Conservation (phyloP, 305 asterid species). For the Fraxinus ornus region DNA sequence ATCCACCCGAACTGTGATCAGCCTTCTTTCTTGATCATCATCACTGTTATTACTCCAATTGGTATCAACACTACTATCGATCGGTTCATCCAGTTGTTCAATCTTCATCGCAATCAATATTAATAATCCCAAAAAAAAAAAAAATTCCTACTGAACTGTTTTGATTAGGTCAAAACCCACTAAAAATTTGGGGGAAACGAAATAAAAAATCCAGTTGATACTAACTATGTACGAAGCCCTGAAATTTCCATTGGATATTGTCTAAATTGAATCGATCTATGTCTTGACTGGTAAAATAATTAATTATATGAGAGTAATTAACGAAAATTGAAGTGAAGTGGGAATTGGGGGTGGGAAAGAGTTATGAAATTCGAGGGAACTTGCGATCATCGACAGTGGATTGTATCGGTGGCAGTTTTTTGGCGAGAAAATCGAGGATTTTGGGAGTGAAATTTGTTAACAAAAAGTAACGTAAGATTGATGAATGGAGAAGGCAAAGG, state of each 20-base stretch:
- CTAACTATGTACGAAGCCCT: background rate
- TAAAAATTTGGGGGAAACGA: conserved; percentile 9
- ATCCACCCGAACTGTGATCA: conserved; percentile 62
- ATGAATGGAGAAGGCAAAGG: background rate
- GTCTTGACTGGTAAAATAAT: background rate
- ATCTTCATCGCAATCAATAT: conserved; percentile 60
- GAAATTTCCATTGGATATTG: conserved; percentile 13
- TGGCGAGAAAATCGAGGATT: background rate
- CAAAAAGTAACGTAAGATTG: background rate
- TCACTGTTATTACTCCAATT: conserved; percentile 9
- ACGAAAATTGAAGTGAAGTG: background rate
- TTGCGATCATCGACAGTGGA: conserved; percentile 11
- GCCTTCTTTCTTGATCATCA: conserved; percentile 31
- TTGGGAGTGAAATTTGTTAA: background rate
- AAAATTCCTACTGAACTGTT: background rate
- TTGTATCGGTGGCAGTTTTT: background rate
- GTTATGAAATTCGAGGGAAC: background rate
- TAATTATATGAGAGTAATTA: background rate
- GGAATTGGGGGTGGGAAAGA: background rate
- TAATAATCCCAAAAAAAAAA: background rate
- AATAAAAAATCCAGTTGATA: conserved; percentile 4
- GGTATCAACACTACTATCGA: conserved; percentile 31
- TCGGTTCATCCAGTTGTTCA: conserved; percentile 61
- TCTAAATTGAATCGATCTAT: background rate
- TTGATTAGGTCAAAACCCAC: background rate